Percentiles rank a stretch among this genome's conserved stretches.
Evolutionary conservation across 2,329 filamentous ascomycete species (phyloP).

Genomic region (Chrysoporthe puriensis): DNA sequence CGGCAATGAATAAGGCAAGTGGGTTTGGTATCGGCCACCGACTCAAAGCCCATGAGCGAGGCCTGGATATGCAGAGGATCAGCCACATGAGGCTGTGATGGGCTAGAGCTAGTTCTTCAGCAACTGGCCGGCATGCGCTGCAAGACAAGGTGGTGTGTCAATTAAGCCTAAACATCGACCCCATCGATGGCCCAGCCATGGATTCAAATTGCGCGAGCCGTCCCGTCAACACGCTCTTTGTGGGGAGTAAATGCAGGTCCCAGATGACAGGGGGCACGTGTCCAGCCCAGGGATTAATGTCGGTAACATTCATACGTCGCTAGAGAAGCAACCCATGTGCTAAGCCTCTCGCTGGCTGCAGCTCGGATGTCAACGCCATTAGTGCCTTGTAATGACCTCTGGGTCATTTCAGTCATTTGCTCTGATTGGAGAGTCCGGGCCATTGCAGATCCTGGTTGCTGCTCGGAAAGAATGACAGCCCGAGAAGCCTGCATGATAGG

Average conservation of each 20-base stretch:
- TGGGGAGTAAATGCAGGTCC: constrained; percentile 25
- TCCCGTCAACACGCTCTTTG: constrained; percentile 17
- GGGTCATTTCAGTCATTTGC: not conserved
- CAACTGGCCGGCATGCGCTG: constrained; percentile 17
- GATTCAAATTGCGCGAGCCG: constrained; percentile 23
- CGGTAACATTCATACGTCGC: not conserved
- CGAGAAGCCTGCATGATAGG: not conserved
- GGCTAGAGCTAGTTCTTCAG: constrained; percentile 8
- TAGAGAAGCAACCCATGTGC: not conserved
- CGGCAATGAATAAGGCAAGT: not conserved
- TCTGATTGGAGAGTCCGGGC: too few relatives aligned
- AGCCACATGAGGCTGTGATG: constrained; percentile 23
- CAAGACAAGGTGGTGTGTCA: constrained; percentile 18
- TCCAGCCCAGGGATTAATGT: constrained; percentile 10
- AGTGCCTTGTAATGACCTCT: not conserved
- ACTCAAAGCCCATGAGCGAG: not conserved
- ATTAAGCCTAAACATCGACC: constrained; percentile 4
- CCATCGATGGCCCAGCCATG: constrained; percentile 7
- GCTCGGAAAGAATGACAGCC: not conserved
- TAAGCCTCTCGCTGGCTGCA: not conserved
- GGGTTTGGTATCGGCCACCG: too few relatives aligned
- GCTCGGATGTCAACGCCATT: not conserved
- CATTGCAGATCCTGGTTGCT: too few relatives aligned
- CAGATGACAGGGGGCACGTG: constrained; percentile 7
- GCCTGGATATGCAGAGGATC: not conserved